Evolutionary conservation across 768 basidiomycete species (phyloP).

Genomic region (Tricholoma sp.): DNA sequence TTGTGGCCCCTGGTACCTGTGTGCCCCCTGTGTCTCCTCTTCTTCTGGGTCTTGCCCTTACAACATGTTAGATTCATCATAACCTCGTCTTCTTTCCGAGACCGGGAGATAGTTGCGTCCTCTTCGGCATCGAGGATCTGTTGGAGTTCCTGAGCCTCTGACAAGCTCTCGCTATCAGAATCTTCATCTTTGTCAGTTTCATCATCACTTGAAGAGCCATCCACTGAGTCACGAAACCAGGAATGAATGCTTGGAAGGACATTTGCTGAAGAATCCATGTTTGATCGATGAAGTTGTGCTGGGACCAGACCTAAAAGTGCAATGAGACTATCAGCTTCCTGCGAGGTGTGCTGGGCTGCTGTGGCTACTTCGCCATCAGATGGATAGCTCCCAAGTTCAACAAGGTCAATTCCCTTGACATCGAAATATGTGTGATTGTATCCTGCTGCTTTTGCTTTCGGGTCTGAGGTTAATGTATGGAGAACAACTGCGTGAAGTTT

Average conservation of each 20-base stretch:
- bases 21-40: no score
- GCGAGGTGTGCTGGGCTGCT: not conserved
- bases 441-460: no score
- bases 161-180: not conserved
- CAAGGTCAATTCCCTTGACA: no score
- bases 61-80: not conserved
- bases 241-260: not conserved
- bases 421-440: no score
- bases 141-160: not conserved
- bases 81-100: not conserved
- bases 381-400: conserved; percentile 10
- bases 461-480: no score
- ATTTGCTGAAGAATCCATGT: not conserved
- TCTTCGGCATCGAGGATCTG: no score
- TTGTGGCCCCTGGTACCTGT: no score
- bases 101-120: not conserved
- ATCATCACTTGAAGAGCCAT: no score
- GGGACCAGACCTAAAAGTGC: conserved; percentile 11
- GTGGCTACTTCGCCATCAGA: conserved; percentile 16
- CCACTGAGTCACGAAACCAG: not conserved
- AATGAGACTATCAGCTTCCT: conserved; percentile 17
- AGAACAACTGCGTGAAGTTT: no score
- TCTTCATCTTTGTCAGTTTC: not conserved
- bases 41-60: no score
- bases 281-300: not conserved